phyloP scores from a whole-genome alignment of 2,329 filamentous ascomycete species.

The Aspergillus luchuensis region DNA sequence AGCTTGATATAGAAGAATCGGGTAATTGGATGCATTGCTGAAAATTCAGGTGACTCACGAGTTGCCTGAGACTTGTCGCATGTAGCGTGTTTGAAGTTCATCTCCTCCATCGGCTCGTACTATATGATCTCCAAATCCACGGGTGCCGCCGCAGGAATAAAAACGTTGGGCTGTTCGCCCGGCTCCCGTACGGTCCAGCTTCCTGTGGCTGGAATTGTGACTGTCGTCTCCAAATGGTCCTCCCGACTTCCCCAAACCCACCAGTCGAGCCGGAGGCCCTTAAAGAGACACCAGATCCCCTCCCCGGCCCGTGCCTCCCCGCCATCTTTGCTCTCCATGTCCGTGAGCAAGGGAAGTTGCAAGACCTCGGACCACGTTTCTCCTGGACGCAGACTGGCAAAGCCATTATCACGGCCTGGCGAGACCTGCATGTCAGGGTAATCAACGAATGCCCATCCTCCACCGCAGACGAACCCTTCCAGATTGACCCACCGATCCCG shows the following conservation, averaged over 20 bases:
- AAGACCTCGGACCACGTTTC: background rate
- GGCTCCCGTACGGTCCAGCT: background rate
- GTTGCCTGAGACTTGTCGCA: background rate
- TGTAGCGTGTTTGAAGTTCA: background rate
- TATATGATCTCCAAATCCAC: background rate
- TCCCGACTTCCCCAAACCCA: background rate
- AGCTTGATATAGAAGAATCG: background rate
- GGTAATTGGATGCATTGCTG: background rate
- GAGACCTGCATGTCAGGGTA: conserved; percentile 5
- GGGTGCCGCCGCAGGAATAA: background rate
- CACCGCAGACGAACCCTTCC: background rate
- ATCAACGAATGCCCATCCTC: background rate
- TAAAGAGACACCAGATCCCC: background rate
- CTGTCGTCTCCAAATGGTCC: background rate
- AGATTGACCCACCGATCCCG: background rate
- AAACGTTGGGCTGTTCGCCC: background rate
- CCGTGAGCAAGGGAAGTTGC: background rate
- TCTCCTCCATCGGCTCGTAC: background rate
- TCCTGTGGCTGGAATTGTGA: background rate
- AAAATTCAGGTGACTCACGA: background rate
- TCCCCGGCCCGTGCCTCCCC: background rate
- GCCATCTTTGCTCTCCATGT: background rate
- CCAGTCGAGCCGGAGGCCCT: background rate
- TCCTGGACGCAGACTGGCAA: conserved; percentile 1
- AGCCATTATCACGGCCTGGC: background rate